These are phyloP conservation scores for Volutella citrinella DNA, from an alignment of 2,329 filamentous ascomycete genomes.

Conservation along the genomic window DNA sequence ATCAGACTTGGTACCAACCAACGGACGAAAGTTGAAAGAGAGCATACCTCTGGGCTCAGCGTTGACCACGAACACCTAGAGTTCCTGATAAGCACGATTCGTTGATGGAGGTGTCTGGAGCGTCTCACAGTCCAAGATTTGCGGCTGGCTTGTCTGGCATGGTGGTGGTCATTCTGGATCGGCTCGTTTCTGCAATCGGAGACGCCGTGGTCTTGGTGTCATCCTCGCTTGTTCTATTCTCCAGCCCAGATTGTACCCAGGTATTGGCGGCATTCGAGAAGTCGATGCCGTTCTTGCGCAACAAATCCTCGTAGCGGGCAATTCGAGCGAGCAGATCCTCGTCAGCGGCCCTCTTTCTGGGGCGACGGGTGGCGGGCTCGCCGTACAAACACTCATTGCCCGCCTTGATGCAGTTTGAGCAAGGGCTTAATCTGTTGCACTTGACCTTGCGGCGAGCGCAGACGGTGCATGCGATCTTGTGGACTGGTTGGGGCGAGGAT, in stretches of 20 bases:
- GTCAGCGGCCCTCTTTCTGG: slow-evolving; percentile 25
- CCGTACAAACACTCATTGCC: slow-evolving; percentile 23
- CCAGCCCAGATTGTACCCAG: slow-evolving; percentile 21
- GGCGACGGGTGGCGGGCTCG: slow-evolving; percentile 13
- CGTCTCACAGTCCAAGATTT: slow-evolving; percentile 8
- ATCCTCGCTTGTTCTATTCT: slow-evolving; percentile 2
- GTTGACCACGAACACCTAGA: slow-evolving; percentile 20
- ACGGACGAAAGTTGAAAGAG: fast-evolving
- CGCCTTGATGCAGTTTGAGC: slow-evolving; percentile 42
- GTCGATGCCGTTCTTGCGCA: slow-evolving; percentile 24
- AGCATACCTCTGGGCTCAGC: slow-evolving; percentile 14
- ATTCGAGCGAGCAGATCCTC: slow-evolving; percentile 24
- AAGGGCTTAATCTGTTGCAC: slow-evolving; percentile 39
- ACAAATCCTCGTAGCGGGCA: slow-evolving; percentile 25
- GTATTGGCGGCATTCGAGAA: slow-evolving; percentile 16
- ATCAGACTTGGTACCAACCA: background rate
- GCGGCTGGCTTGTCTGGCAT: background rate
- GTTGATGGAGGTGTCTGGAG: fast-evolving
- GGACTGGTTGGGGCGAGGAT: no score
- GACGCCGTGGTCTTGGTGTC: no score
- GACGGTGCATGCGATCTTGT: no score
- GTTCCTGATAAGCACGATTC: fast-evolving
- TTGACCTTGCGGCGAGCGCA: slow-evolving; percentile 34
- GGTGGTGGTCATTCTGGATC: background rate
- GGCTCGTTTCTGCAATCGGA: no score